Conservation (phyloP, 1,284 basidiomycete genomes). For the Cryptococcus wingfieldii region DNA sequence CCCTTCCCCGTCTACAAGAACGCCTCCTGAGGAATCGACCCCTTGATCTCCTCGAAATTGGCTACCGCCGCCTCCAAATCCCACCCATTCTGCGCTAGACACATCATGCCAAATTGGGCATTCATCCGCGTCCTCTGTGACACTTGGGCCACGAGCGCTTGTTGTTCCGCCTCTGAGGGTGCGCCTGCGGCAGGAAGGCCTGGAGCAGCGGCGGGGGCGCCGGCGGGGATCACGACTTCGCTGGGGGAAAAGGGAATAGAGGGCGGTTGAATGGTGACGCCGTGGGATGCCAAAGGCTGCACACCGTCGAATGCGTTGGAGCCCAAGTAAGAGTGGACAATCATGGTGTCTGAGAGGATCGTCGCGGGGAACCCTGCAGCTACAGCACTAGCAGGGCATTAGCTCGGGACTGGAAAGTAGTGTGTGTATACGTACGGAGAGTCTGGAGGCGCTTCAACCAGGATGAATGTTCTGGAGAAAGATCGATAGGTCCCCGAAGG, state of each 20-base stretch:
- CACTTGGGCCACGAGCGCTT: slow-evolving; percentile 56
- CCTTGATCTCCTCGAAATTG: slow-evolving; percentile 65
- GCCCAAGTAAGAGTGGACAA: slow-evolving; percentile 76
- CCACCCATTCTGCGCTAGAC: slow-evolving; percentile 75
- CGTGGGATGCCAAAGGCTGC: slow-evolving; percentile 30
- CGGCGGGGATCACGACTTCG: neutral
- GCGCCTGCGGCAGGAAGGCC: neutral
- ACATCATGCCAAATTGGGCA: slow-evolving; percentile 69
- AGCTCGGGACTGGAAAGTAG: neutral
- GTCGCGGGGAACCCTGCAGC: slow-evolving; percentile 81
- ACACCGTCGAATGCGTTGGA: slow-evolving; percentile 59
- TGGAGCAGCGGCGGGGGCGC: neutral
- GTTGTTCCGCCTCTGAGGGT: slow-evolving; percentile 15
- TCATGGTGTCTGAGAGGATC: slow-evolving; percentile 83
- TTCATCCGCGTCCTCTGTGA: slow-evolving; percentile 70
- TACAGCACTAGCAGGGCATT: slow-evolving; percentile 45
- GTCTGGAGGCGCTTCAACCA: slow-evolving; percentile 72
- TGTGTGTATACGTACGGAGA: slow-evolving; percentile 62
- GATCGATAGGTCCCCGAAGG: slow-evolving; percentile 59
- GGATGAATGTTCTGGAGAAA: slow-evolving; percentile 87
- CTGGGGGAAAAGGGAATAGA: slow-evolving; percentile 7
- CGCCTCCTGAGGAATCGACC: slow-evolving; percentile 31
- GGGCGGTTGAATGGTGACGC: slow-evolving; percentile 40
- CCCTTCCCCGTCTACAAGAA: slow-evolving; percentile 1
- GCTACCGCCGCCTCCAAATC: slow-evolving; percentile 66